Percentiles rank a stretch among this genome's conserved stretches.
phyloP scores from a whole-genome alignment of 2,329 filamentous ascomycete species.

The Coniella lustricola region DNA sequence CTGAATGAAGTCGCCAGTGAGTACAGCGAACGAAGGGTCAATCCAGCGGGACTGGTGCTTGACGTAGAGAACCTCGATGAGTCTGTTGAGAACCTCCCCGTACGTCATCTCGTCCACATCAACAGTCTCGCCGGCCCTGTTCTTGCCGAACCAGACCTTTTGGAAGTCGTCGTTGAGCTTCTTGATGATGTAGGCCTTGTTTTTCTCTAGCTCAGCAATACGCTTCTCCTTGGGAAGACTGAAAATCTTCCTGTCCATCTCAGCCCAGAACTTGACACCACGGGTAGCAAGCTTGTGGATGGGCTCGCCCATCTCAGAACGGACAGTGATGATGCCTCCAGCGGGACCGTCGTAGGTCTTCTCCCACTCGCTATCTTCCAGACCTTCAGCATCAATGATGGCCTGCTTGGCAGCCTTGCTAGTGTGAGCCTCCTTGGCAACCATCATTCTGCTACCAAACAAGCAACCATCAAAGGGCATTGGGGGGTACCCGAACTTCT shows the following conservation, averaged over 20 bases:
- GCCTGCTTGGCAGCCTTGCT: conserved; percentile 83
- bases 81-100: conserved; percentile 73
- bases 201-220: conserved; percentile 78
- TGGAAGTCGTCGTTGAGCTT: conserved; percentile 95
- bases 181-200: conserved; percentile 85
- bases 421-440: conserved; percentile 85
- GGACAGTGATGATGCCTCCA: conserved; percentile 91
- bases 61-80: conserved; percentile 87
- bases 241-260: conserved; percentile 99
- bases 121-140: conserved; percentile 70
- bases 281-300: conserved; percentile 98
- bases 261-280: conserved; percentile 93
- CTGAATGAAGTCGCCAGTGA: conserved; percentile 93
- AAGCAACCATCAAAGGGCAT: conserved; percentile 94
- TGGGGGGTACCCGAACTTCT: conserved; percentile 74
- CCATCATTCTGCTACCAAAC: conserved; percentile 92
- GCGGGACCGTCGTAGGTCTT: conserved; percentile 86
- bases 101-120: conserved; percentile 97
- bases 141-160: conserved; percentile 92
- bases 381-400: conserved; percentile 76
- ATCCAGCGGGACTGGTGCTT: conserved; percentile 91
- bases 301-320: conserved; percentile 98
- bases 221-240: conserved; percentile 91
- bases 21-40: conserved; percentile 69
- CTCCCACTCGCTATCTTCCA: conserved; percentile 81